Conservation (phyloP, 73 alveolate species). For the Breviolum minutum region DNA sequence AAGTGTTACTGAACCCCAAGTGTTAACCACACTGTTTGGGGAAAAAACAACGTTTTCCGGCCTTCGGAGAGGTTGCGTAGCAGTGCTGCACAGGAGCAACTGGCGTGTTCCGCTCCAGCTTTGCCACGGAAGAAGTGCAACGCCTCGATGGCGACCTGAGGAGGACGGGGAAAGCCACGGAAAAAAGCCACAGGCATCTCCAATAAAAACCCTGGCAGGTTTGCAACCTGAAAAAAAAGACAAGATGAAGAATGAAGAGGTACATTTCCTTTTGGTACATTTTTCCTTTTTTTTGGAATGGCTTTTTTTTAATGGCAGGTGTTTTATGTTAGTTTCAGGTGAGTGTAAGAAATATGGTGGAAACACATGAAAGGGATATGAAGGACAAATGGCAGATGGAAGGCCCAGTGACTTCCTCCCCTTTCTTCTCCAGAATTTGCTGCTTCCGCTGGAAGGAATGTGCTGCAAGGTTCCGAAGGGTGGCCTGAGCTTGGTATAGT, state of each 20-base stretch:
- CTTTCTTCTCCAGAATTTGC: slow-evolving; percentile 60
- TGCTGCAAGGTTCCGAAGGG: slow-evolving; percentile 73
- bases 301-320: too few relatives aligned
- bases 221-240: not conserved
- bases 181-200: not conserved
- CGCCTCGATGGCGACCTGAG: slow-evolving; percentile 25
- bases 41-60: not conserved
- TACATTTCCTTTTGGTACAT: not conserved
- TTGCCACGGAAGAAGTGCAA: not conserved
- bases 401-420: slow-evolving; percentile 24
- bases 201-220: not conserved
- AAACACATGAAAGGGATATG: too few relatives aligned
- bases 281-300: not conserved
- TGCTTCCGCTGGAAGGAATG: slow-evolving; percentile 12
- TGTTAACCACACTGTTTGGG: not conserved
- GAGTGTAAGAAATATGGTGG: too few relatives aligned
- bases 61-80: slow-evolving; percentile 80
- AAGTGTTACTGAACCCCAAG: too few relatives aligned
- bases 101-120: not conserved
- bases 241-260: not conserved
- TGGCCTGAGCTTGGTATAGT: not conserved
- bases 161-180: not conserved
- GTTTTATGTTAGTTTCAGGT: too few relatives aligned
- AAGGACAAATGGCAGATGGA: not conserved
- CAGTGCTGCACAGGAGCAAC: slow-evolving; percentile 37